Evolutionary conservation across 331 rosid species (phyloP).

Genomic region (Rosa hybrid): DNA sequence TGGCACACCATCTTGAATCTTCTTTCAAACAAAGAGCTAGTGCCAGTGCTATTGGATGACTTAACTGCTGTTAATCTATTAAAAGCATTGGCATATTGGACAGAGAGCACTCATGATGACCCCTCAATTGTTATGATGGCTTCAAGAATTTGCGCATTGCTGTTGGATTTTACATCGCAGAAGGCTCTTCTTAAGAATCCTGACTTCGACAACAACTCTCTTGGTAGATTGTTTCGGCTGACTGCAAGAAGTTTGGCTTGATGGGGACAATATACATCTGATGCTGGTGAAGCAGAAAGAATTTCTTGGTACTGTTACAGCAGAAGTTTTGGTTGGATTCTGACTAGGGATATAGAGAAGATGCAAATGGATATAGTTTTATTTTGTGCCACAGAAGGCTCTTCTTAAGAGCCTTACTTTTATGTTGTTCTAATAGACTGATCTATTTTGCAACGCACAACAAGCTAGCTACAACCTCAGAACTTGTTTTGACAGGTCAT

Average conservation of each 20-base stretch:
- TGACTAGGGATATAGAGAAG: background rate
- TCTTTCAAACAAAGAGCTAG: constrained; percentile 57
- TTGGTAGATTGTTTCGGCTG: background rate
- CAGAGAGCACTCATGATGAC: constrained; percentile 47
- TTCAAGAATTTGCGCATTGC: constrained; percentile 64
- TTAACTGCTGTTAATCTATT: constrained; percentile 48
- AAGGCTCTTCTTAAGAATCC: constrained; percentile 60
- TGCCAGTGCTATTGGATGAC: constrained; percentile 11
- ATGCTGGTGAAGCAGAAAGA: background rate
- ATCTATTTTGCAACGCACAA: background rate
- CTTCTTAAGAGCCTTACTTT: background rate
- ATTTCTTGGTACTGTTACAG: background rate
- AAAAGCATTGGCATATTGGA: constrained; percentile 64
- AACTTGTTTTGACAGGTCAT: background rate
- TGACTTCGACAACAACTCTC: constrained; percentile 14
- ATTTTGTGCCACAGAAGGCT: too few relatives aligned
- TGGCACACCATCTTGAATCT: constrained; percentile 82
- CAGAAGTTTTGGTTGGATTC: background rate
- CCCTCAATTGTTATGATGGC: constrained; percentile 72
- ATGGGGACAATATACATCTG: background rate
- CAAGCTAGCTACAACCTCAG: background rate
- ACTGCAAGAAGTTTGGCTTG: background rate
- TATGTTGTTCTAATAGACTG: too few relatives aligned
- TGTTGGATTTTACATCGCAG: constrained; percentile 76
- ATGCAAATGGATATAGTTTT: too few relatives aligned